Evolutionary conservation across 2,329 filamentous ascomycete genomes (phyloP).

Genomic region (Fusarium nodosum): DNA sequence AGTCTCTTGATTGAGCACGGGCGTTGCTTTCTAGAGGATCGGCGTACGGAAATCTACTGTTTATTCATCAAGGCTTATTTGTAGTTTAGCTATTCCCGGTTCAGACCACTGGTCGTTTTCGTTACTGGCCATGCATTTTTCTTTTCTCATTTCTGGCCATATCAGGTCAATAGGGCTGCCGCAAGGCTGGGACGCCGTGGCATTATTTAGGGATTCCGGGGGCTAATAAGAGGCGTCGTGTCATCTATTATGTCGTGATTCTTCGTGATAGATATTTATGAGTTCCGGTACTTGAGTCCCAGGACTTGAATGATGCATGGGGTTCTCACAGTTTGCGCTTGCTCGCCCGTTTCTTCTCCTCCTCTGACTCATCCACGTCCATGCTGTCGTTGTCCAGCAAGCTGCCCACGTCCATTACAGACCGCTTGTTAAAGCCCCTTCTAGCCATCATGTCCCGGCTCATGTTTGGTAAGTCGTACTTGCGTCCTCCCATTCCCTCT

Average conservation of each 20-base stretch:
- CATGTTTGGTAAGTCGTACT: slow-evolving; percentile 42
- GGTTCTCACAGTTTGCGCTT: slow-evolving; percentile 65
- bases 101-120: slow-evolving; percentile 36
- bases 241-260: slow-evolving; percentile 50
- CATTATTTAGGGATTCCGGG: slow-evolving; percentile 39
- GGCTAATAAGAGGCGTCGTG: slow-evolving; percentile 43
- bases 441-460: slow-evolving; percentile 47
- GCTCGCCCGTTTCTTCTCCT: slow-evolving; percentile 65
- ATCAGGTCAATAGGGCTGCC: slow-evolving; percentile 21
- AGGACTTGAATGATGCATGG: background rate
- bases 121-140: slow-evolving; percentile 32
- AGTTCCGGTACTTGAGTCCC: slow-evolving; percentile 11
- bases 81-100: slow-evolving; percentile 45
- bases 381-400: slow-evolving; percentile 64
- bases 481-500: slow-evolving; percentile 55
- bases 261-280: slow-evolving; percentile 48
- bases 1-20: slow-evolving; percentile 31
- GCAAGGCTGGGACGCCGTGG: slow-evolving; percentile 17
- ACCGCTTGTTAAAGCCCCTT: slow-evolving; percentile 52
- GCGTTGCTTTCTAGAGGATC: slow-evolving; percentile 39
- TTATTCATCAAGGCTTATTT: slow-evolving; percentile 47
- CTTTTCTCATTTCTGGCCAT: slow-evolving; percentile 33
- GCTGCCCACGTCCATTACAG: slow-evolving; percentile 60
- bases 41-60: slow-evolving; percentile 47
- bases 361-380: slow-evolving; percentile 69